These are phyloP conservation scores for Kingdonia uniflora DNA, from an alignment of 164 flowering plant species.

Conservation along the genomic window DNA sequence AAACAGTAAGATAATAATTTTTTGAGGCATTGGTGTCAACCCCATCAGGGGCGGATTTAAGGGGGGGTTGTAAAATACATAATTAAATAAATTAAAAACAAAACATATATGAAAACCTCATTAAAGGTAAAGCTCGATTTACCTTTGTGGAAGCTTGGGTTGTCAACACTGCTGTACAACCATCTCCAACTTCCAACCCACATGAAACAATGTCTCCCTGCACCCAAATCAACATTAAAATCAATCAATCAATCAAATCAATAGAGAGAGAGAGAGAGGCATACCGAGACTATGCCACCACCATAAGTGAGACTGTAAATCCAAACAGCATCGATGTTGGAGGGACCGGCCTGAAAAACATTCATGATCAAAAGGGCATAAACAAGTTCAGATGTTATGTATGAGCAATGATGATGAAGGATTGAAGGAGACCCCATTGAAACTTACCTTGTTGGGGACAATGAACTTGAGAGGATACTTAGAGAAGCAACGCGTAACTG, in stretches of 20 bases:
- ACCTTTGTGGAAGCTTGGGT: conserved; percentile 98
- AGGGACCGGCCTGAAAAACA: conserved; percentile 50
- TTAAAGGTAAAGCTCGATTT: too few species aligned
- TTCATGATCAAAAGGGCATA: not conserved
- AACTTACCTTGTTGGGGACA: conserved; percentile 76
- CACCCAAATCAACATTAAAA: conserved; percentile 8
- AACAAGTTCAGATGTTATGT: not conserved
- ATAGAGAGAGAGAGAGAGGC: conserved; percentile 7
- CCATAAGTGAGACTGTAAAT: conserved; percentile 88
- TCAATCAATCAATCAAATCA: too few species aligned
- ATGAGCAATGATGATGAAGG: not conserved
- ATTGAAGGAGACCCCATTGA: too few species aligned
- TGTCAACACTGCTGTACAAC: conserved; percentile 65
- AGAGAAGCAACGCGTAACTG: conserved; percentile 64
- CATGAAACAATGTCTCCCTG: conserved; percentile 72
- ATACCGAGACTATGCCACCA: conserved; percentile 95
- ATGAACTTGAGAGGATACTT: conserved; percentile 93
- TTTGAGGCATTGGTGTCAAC: not conserved
- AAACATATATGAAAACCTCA: too few species aligned
- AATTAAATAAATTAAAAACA: too few species aligned
- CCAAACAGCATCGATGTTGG: conserved; percentile 74
- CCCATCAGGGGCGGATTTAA: too few species aligned
- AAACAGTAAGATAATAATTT: too few species aligned
- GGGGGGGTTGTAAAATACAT: too few species aligned
- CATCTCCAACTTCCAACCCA: conserved; percentile 52